Percentiles rank a stretch among this genome's conserved stretches.
These are phyloP conservation scores for Aplosporella prunicola DNA, from an alignment of 2,329 filamentous ascomycete species.

Conservation along the genomic window DNA sequence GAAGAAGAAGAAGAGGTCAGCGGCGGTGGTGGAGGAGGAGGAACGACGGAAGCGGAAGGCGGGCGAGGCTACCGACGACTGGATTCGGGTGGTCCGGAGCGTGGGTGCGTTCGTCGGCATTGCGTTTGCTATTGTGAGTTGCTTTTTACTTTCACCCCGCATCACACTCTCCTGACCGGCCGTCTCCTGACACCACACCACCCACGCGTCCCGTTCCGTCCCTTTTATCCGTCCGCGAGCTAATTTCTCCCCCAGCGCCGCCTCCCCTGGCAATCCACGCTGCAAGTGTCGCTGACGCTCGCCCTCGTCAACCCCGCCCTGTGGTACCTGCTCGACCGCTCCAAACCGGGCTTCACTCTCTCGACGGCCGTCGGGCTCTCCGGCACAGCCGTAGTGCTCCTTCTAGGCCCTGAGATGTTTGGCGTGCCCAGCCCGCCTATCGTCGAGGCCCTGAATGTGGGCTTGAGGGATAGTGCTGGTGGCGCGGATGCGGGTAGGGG, in stretches of 20 bases:
- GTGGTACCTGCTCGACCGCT: conserved; percentile 94
- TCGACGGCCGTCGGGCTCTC: conserved; percentile 62
- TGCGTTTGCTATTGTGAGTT: conserved; percentile 74
- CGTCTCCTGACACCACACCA: not conserved
- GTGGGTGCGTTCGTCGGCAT: conserved; percentile 65
- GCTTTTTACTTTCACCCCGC: not conserved
- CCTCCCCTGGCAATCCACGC: conserved; percentile 84
- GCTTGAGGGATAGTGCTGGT: conserved; percentile 9
- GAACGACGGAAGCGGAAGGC: conserved; percentile 32
- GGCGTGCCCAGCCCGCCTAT: conserved; percentile 48
- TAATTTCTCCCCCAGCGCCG: conserved; percentile 52
- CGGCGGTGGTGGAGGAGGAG: conserved; percentile 12
- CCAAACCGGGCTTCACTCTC: conserved; percentile 71
- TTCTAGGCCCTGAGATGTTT: conserved; percentile 68
- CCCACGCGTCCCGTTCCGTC: not conserved
- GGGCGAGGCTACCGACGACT: conserved; percentile 50
- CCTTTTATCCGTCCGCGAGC: not conserved
- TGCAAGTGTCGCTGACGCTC: conserved; percentile 85
- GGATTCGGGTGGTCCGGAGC: conserved; percentile 62
- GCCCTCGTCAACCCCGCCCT: conserved; percentile 85
- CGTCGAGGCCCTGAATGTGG: conserved; percentile 7
- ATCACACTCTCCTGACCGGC: not conserved
- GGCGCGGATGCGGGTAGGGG: not conserved
- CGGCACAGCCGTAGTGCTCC: conserved; percentile 65
- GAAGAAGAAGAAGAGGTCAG: conserved; percentile 11